Base-by-base conservation (phyloP, 371 early-diverging fungal species). In the Mucor racemosus region DNA sequence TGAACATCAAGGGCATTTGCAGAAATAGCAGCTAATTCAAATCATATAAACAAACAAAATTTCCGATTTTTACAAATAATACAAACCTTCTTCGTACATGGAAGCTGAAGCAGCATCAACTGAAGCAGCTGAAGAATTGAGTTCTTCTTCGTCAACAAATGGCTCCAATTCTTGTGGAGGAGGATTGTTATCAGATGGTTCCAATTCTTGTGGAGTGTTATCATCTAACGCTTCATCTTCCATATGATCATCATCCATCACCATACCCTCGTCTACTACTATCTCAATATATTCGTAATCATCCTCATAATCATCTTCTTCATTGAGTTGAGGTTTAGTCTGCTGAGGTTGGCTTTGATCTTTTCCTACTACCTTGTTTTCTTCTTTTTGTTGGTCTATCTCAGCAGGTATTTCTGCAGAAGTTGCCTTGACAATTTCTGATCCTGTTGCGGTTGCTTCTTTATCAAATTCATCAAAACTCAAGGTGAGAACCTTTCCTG, bases 81-180 rank as follows among this genome's bases (percentile, higher is more conserved):
- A 8, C 50, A 50, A 19, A 50, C 50, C 50, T 50, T 50, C 50
- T 21, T 50, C 50, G 8, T 50, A 50, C 50, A 50, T 1, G 26
- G 50, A 26, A 21, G 50, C 50, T 21, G 50, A 21, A 21, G 50
- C 50, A 11, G 19, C 26, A 4, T 50, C 21, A 11, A 50, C 26
- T 38, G 5, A 38, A 11, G 26, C 13, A 26, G 11, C 26, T 1
- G 50, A 50, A 14, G 55, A 15, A 11, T 35, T 33, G 1, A 15
- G 14, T 54, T 54, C 35, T 15, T 31, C 55, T 55, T 55, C 55
- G 5, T 55, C 55, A 6, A 55, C 35, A 34, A 55, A 55, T 34
- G 55, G 55, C 35, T 55, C 55, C 7, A 55, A 11, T 33, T 55
- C 55, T 55, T 55, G 55, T 15, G 55, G 55, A 15, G 55, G 55